Conservation (phyloP, 208 protist species). For the Naegleria fowleri region DNA sequence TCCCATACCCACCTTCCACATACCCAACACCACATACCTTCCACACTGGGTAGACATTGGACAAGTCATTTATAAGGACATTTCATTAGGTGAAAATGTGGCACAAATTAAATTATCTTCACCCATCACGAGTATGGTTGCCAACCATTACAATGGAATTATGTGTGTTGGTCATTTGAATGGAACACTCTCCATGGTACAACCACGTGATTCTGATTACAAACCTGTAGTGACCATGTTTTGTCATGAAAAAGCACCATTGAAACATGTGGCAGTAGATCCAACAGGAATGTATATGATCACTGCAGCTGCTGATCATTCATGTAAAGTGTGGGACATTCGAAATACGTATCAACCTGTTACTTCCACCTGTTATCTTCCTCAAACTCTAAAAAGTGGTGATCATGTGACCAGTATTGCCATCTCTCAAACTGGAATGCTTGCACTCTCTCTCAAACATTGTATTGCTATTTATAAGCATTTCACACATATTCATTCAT, state of each 20-base stretch:
- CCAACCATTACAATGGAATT: constrained; percentile 70
- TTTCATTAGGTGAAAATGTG: constrained; percentile 28
- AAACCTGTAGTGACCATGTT: constrained; percentile 66
- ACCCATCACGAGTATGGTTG: not conserved
- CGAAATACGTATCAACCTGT: constrained; percentile 45
- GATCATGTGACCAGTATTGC: not conserved
- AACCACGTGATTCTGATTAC: constrained; percentile 52
- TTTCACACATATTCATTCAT: not conserved
- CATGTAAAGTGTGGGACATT: constrained; percentile 74
- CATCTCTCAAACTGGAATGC: constrained; percentile 23
- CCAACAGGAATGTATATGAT: constrained; percentile 54
- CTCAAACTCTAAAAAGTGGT: not conserved
- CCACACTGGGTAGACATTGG: too few species aligned
- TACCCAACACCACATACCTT: too few species aligned
- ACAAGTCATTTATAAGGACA: constrained; percentile 24
- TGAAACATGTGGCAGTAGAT: constrained; percentile 36
- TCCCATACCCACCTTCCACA: too few species aligned
- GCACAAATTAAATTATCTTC: constrained; percentile 14
- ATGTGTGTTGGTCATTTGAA: constrained; percentile 55
- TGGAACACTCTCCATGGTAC: constrained; percentile 66
- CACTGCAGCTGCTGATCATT: constrained; percentile 61
- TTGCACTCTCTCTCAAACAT: not conserved
- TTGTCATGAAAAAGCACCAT: constrained; percentile 47
- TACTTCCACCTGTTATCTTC: not conserved
- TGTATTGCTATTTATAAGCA: not conserved